Evolutionary conservation across 352 stramenopile genomes (phyloP).

Genomic region (Phytophthora litchii): DNA sequence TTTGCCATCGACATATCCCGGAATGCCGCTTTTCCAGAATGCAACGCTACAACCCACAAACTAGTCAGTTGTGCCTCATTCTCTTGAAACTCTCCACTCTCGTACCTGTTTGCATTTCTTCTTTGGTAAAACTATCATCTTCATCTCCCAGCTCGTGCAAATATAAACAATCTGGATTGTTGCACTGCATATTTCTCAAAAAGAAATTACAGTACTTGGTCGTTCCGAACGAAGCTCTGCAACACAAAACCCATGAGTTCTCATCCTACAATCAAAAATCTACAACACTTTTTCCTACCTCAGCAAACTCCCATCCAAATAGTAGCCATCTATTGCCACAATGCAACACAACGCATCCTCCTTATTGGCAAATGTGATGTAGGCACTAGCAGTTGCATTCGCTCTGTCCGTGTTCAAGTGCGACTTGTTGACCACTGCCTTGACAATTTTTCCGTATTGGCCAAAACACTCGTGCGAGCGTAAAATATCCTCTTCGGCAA

Average conservation of each 20-base stretch:
- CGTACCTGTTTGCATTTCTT: constrained; percentile 91
- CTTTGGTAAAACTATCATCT: constrained; percentile 95
- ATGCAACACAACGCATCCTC: constrained; percentile 93
- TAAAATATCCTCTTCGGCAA: constrained; percentile 86
- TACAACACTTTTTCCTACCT: constrained; percentile 44
- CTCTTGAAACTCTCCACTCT: background rate
- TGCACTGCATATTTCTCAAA: constrained; percentile 89
- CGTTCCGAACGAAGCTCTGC: constrained; percentile 92
- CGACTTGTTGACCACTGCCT: constrained; percentile 92
- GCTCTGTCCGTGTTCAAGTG: constrained; percentile 71
- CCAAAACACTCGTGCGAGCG: constrained; percentile 91
- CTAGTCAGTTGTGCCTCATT: background rate
- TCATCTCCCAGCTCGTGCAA: constrained; percentile 93
- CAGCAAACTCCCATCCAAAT: constrained; percentile 79
- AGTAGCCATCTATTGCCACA: constrained; percentile 91
- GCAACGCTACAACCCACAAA: constrained; percentile 44
- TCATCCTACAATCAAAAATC: background rate
- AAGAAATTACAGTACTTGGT: constrained; percentile 98
- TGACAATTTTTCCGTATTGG: constrained; percentile 94
- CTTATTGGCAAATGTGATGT: constrained; percentile 93
- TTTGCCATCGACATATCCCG: constrained; percentile 58
- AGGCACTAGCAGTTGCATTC: constrained; percentile 88
- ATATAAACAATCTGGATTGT: constrained; percentile 95
- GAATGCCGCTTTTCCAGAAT: constrained; percentile 80
- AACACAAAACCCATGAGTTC: background rate